Conservation (phyloP, 2,329 filamentous ascomycete genomes). For the Fusarium subtropicale region DNA sequence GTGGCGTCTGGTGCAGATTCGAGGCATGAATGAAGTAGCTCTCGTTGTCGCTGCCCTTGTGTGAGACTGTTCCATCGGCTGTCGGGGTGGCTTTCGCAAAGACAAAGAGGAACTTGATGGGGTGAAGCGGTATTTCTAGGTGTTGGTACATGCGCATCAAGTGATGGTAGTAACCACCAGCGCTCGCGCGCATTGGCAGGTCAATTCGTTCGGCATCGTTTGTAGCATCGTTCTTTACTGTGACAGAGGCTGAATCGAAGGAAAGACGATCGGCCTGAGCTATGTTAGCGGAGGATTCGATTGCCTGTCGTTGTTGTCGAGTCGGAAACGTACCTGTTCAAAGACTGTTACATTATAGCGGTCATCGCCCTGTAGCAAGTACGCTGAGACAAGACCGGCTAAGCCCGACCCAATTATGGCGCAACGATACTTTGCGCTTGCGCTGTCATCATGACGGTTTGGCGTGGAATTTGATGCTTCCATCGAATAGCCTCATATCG, state of each 20-base stretch:
- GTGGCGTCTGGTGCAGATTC: constrained; percentile 62
- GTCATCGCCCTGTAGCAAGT: constrained; percentile 52
- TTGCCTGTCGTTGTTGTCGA: neutral
- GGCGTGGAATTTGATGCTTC: neutral
- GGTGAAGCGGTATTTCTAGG: constrained; percentile 61
- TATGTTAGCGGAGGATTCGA: neutral
- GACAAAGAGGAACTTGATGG: constrained; percentile 64
- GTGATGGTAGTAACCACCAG: constrained; percentile 64
- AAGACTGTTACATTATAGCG: constrained; percentile 53
- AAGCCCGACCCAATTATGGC: constrained; percentile 54
- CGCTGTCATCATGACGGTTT: neutral
- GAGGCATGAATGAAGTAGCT: constrained; percentile 66
- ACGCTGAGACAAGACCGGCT: constrained; percentile 53
- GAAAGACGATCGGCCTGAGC: constrained; percentile 49
- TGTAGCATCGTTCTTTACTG: constrained; percentile 49
- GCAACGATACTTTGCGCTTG: constrained; percentile 13
- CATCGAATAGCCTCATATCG: neutral
- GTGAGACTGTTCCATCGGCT: constrained; percentile 10
- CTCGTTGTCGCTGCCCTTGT: constrained; percentile 41
- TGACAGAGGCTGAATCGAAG: constrained; percentile 55
- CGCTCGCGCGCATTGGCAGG: constrained; percentile 54
- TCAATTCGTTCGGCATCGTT: constrained; percentile 53
- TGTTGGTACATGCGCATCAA: constrained; percentile 67
- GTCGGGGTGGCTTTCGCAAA: constrained; percentile 55
- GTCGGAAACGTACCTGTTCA: constrained; percentile 50